These are phyloP conservation scores for Globisporangium acanthophoron DNA, from an alignment of 352 stramenopile species.

Conservation along the genomic window DNA sequence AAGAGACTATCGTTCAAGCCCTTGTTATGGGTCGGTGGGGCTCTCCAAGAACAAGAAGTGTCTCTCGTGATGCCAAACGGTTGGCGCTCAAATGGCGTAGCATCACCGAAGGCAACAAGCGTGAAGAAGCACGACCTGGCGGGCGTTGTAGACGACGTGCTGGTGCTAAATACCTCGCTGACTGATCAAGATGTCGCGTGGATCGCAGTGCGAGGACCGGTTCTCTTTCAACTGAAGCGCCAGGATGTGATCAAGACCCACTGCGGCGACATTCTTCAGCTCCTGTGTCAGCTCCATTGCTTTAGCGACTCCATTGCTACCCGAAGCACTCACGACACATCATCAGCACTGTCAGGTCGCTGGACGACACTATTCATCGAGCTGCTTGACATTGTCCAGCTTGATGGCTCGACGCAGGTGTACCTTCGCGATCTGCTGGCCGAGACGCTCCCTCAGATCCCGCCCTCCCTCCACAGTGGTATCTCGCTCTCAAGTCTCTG, in stretches of 20 bases:
- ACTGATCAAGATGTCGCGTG: constrained; percentile 11
- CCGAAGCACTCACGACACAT: neutral
- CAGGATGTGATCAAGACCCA: constrained; percentile 20
- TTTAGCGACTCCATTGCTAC: neutral
- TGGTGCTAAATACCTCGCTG: constrained; percentile 11
- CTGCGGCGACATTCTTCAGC: constrained; percentile 23
- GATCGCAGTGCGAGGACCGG: constrained; percentile 19
- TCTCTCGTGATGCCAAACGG: no score
- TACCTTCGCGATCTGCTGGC: constrained; percentile 28
- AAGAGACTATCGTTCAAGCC: no score
- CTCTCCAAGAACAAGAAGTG: constrained; percentile 3
- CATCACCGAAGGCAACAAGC: neutral
- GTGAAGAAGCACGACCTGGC: constrained; percentile 3
- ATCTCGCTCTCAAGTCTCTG: constrained; percentile 9
- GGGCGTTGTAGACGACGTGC: constrained; percentile 27
- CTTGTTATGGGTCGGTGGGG: no score
- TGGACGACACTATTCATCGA: constrained; percentile 25
- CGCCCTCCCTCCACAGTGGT: neutral
- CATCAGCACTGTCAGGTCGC: constrained; percentile 11
- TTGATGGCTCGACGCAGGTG: constrained; percentile 17
- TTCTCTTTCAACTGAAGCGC: constrained; percentile 38
- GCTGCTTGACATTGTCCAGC: constrained; percentile 14
- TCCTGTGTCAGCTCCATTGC: constrained; percentile 26
- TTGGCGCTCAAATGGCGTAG: no score
- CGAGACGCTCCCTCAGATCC: constrained; percentile 15